These are phyloP conservation scores for Candida pini DNA, from an alignment of 805 yeast species.

Conservation along the genomic window DNA sequence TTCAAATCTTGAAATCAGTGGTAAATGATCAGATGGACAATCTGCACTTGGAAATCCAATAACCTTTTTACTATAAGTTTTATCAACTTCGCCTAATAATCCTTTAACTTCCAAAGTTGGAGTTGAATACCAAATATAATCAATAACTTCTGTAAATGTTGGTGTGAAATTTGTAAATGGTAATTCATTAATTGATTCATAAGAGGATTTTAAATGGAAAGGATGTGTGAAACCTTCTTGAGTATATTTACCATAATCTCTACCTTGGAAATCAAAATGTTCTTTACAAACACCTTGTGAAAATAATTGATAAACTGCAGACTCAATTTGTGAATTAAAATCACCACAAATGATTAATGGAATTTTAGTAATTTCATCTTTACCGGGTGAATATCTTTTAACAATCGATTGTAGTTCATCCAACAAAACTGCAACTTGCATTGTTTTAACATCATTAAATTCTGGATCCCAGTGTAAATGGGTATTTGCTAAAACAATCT, in stretches of 20 bases:
- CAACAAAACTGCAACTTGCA: conserved; percentile 87
- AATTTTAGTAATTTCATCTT: conserved; percentile 34
- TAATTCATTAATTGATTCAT: conserved; percentile 77
- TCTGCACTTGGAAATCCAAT: conserved; percentile 94
- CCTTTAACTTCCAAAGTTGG: conserved; percentile 78
- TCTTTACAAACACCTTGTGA: conserved; percentile 74
- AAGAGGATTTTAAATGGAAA: conserved; percentile 79
- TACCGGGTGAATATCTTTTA: conserved; percentile 33
- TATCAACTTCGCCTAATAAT: conserved; percentile 77
- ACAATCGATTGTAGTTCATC: conserved; percentile 76
- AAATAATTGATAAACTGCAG: conserved; percentile 90
- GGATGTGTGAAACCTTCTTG: conserved; percentile 82
- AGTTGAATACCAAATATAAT: conserved; percentile 93
- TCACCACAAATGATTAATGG: conserved; percentile 93
- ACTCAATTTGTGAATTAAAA: conserved; percentile 79
- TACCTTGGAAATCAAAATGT: conserved; percentile 77
- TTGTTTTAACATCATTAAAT: conserved; percentile 89
- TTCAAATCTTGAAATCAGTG: conserved; percentile 75
- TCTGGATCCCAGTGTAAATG: conserved; percentile 99
- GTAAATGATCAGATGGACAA: conserved; percentile 92
- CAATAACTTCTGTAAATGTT: conserved; percentile 86
- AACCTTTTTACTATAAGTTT: conserved; percentile 64
- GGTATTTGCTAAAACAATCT: conserved; percentile 74
- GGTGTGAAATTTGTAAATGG: conserved; percentile 96
- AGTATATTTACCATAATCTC: conserved; percentile 88